Conservation (phyloP, 2,329 filamentous ascomycete species). For the Diaporthe batatas region DNA sequence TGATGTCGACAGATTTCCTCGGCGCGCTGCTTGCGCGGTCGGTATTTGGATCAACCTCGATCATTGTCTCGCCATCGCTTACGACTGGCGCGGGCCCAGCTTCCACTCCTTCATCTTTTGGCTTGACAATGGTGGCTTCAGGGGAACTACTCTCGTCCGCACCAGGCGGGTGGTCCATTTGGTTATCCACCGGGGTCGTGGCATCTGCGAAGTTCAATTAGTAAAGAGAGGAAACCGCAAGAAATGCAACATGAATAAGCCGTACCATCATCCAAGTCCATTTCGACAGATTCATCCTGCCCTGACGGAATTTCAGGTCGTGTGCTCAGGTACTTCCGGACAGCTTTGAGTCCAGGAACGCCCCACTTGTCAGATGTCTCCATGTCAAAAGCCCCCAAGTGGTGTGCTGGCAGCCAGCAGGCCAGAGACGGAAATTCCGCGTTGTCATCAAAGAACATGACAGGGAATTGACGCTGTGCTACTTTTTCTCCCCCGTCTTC, state of each 20-base stretch:
- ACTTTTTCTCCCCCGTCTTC: slow-evolving; percentile 17
- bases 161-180: neutral
- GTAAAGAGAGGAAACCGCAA: neutral
- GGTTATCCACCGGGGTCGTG: neutral
- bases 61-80: neutral
- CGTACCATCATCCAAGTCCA: slow-evolving; percentile 6
- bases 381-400: slow-evolving; percentile 5
- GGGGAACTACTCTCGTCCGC: neutral
- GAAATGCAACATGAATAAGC: slow-evolving; percentile 7
- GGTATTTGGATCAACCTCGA: neutral
- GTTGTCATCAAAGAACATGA: slow-evolving; percentile 9
- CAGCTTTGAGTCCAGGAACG: slow-evolving; percentile 5
- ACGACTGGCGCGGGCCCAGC: neutral
- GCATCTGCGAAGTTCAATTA: slow-evolving; percentile 3
- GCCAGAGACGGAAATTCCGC: neutral
- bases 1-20: slow-evolving; percentile 10
- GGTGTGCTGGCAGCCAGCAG: neutral
- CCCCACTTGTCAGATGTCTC: neutral
- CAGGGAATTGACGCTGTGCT: neutral
- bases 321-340: neutral
- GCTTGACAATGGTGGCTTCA: neutral
- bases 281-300: neutral
- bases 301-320: neutral
- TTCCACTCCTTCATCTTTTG: neutral
- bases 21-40: neutral